phyloP scores from a whole-genome alignment of 352 stramenopile species.

The Pythium phragmiticola region DNA sequence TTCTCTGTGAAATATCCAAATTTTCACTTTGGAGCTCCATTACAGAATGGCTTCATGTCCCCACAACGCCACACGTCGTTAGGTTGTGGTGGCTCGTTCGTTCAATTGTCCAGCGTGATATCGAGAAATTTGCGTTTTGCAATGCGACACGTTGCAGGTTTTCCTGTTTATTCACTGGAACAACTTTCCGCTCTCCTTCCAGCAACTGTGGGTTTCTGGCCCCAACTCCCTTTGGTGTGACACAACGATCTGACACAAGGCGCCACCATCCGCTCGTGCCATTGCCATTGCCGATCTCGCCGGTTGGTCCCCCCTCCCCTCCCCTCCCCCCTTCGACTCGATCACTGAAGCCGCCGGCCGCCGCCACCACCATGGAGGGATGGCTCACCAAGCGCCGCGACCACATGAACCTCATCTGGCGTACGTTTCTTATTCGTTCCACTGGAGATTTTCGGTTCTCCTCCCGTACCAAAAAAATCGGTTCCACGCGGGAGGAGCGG shows the following conservation, averaged over 20 bases:
- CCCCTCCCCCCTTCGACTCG: not conserved
- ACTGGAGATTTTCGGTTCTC: not conserved
- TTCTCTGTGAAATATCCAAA: constrained; percentile 1
- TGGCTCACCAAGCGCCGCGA: constrained; percentile 88
- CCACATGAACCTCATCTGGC: constrained; percentile 91
- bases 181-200: constrained; percentile 8
- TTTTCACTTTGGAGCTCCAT: constrained; percentile 10
- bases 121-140: constrained; percentile 5
- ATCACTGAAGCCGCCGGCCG: not conserved
- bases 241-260: constrained; percentile 4
- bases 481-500: not conserved
- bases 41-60: not conserved
- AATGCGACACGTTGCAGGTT: constrained; percentile 13
- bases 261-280: too few relatives aligned
- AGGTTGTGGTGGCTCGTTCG: not conserved
- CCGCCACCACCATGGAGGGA: constrained; percentile 60
- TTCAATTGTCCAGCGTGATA: constrained; percentile 1
- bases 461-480: not conserved
- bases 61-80: too few relatives aligned
- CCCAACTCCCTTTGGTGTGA: not conserved
- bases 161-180: constrained; percentile 9
- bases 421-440: constrained; percentile 34
- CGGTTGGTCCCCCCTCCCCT: not conserved
- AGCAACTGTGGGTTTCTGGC: constrained; percentile 5
- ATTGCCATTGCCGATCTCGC: not conserved